phyloP scores from a whole-genome alignment of 2,329 filamentous ascomycete genomes.

The Echinosphaeria canescens region DNA sequence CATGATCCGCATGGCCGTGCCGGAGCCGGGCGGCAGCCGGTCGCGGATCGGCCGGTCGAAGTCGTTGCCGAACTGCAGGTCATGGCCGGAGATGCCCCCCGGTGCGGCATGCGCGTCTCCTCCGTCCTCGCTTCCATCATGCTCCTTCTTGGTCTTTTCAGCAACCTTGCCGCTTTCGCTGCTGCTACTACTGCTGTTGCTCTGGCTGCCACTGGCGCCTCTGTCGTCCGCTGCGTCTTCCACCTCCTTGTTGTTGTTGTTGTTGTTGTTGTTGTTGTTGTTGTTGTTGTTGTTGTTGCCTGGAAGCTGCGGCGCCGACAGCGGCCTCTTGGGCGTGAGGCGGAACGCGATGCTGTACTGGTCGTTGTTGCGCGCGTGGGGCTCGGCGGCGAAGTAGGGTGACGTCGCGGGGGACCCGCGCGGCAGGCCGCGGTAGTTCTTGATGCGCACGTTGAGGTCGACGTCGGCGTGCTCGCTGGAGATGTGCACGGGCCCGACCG shows the following conservation, averaged over 20 bases:
- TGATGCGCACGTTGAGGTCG: constrained; percentile 54
- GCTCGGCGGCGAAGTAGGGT: constrained; percentile 53
- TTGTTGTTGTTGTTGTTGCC: no score
- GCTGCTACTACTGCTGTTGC: no score
- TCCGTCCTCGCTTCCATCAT: constrained; percentile 6
- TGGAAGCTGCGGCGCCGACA: background rate
- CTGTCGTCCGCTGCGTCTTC: constrained; percentile 7
- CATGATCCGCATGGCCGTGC: constrained; percentile 64
- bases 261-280: no score
- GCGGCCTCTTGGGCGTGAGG: constrained; percentile 43
- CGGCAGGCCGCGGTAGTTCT: constrained; percentile 48
- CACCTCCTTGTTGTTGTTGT: constrained; percentile 4
- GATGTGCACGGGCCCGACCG: constrained; percentile 36
- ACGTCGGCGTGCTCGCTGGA: constrained; percentile 40
- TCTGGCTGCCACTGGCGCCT: no score
- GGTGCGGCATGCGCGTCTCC: constrained; percentile 3
- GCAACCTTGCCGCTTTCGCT: no score
- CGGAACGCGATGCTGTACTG: constrained; percentile 71
- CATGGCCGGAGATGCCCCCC: constrained; percentile 38
- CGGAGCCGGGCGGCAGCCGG: constrained; percentile 67
- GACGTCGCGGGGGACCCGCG: constrained; percentile 43
- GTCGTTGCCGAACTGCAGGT: constrained; percentile 87
- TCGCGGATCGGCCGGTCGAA: constrained; percentile 83
- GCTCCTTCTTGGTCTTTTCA: constrained; percentile 1
- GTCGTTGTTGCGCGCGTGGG: constrained; percentile 45